Evolutionary conservation across 2,329 filamentous ascomycete genomes (phyloP).

Genomic region (Talaromyces sp.): DNA sequence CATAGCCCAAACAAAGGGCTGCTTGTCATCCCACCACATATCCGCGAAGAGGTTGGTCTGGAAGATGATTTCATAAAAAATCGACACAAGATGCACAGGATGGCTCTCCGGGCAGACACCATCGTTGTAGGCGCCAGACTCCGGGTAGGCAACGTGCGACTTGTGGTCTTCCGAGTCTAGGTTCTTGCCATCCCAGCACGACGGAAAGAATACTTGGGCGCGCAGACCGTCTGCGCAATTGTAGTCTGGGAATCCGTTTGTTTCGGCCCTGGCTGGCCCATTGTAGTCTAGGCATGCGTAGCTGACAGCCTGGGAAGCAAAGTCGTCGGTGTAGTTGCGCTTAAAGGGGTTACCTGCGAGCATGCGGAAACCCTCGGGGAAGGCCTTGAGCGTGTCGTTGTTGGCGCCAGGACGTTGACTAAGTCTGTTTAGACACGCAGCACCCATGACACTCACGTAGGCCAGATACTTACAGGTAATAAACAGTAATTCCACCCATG

Average conservation of each 20-base stretch:
- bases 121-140: constrained; percentile 25
- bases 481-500: constrained; percentile 81
- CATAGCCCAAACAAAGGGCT: constrained; percentile 42
- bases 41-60: constrained; percentile 33
- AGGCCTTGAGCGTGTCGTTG: constrained; percentile 60
- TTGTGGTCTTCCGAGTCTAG: constrained; percentile 28
- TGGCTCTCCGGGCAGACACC: constrained; percentile 36
- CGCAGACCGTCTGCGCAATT: constrained; percentile 17
- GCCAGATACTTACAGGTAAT: constrained; percentile 61
- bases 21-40: constrained; percentile 23
- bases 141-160: constrained; percentile 30
- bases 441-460: background rate
- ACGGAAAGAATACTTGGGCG: constrained; percentile 32
- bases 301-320: constrained; percentile 73
- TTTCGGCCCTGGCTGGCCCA: constrained; percentile 44
- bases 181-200: constrained; percentile 33
- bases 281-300: constrained; percentile 93
- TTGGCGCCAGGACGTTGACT: constrained; percentile 43
- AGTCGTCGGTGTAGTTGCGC: constrained; percentile 59
- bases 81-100: constrained; percentile 51
- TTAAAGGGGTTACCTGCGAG: constrained; percentile 65
- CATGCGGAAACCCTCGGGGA: constrained; percentile 76
- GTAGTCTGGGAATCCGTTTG: constrained; percentile 56
- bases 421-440: background rate
- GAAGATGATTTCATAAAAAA: constrained; percentile 59